A percentile compares a stretch with the other conserved stretches of the same genome.
phyloP scores from a whole-genome alignment of 2,329 filamentous ascomycete genomes.

The Fusarium tupiense region DNA sequence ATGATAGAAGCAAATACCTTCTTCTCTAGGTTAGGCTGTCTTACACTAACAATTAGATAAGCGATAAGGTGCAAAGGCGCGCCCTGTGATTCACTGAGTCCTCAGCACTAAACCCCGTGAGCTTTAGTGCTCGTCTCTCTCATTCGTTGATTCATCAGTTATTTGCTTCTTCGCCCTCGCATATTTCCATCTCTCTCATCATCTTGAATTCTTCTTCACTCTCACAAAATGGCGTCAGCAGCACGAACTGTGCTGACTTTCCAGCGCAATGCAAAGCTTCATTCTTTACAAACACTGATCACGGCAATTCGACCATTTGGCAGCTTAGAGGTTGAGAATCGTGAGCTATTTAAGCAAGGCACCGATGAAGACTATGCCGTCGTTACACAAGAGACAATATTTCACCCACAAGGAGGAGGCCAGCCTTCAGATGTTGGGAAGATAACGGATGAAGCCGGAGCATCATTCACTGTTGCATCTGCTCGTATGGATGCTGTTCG shows the following conservation, averaged over 20 bases:
- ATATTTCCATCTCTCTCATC: not conserved
- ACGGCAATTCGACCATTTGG: conserved; percentile 59
- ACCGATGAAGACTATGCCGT: conserved; percentile 64
- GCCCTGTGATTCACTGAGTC: conserved; percentile 1
- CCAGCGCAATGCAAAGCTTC: conserved; percentile 55
- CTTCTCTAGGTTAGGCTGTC: not conserved
- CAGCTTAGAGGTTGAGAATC: conserved; percentile 61
- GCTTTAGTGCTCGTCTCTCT: not conserved
- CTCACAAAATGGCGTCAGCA: conserved; percentile 29
- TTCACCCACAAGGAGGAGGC: conserved; percentile 79
- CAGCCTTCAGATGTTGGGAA: conserved; percentile 74
- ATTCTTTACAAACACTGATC: conserved; percentile 55
- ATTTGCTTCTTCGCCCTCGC: not conserved
- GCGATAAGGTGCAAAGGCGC: not conserved
- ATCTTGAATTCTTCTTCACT: too few relatives aligned
- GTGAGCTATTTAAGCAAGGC: conserved; percentile 67
- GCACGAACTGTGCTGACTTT: conserved; percentile 51
- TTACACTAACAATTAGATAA: not conserved
- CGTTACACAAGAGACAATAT: conserved; percentile 73
- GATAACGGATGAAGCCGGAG: conserved; percentile 53
- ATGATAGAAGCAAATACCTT: not conserved
- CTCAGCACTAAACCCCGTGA: not conserved
- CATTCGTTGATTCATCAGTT: not conserved
- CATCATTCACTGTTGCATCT: conserved; percentile 61
- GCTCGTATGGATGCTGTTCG: conserved; percentile 65